These are phyloP conservation scores for Populus euphratica DNA, from an alignment of 345 rosid species.

Conservation along the genomic window DNA sequence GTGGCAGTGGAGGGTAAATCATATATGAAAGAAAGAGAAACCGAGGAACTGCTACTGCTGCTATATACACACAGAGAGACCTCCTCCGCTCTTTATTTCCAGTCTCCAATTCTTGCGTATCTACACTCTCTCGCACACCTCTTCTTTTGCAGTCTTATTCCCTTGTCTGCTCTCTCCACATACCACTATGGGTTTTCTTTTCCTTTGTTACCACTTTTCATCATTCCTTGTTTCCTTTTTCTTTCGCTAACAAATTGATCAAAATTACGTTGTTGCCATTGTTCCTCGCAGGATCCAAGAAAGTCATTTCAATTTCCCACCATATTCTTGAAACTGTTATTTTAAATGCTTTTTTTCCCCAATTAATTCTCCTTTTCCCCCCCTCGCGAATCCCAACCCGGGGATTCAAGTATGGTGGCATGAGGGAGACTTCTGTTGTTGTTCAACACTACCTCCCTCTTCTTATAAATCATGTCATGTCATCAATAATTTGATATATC, in stretches of 20 bases:
- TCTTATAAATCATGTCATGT: too few relatives aligned
- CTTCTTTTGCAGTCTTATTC: not conserved
- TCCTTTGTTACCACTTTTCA: constrained; percentile 41
- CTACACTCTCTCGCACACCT: not conserved
- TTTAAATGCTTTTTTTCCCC: not conserved
- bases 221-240: constrained; percentile 49
- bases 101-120: not conserved
- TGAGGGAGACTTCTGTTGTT: not conserved
- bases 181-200: constrained; percentile 28
- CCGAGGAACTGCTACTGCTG: not conserved
- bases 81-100: not conserved
- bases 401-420: not conserved
- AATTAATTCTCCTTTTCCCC: too few relatives aligned
- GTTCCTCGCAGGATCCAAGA: constrained; percentile 66
- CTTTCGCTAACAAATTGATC: constrained; percentile 29
- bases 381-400: not conserved
- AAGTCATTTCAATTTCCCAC: constrained; percentile 43
- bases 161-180: not conserved
- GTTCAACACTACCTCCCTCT: too few relatives aligned
- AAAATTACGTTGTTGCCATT: constrained; percentile 14
- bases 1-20: constrained; percentile 14
- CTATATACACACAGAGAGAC: too few relatives aligned
- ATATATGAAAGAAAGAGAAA: not conserved
- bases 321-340: constrained; percentile 1
- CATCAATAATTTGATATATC: too few relatives aligned